Evolutionary conservation across 805 yeast genomes (phyloP), one percentile per base, ranked within the genome.

Genomic region (Ogataea dorogensis): DNA sequence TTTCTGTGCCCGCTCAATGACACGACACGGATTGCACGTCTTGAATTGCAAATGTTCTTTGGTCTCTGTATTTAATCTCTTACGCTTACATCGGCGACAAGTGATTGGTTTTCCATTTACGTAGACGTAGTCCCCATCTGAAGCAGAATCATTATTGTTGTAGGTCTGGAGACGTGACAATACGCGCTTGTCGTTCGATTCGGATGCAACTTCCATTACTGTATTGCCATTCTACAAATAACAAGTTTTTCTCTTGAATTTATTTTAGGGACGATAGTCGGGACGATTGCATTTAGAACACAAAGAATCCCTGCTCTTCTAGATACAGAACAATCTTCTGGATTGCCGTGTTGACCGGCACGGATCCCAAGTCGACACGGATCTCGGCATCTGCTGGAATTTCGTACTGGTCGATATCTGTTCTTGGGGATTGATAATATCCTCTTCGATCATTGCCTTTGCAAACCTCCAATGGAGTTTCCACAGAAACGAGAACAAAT

Each of bases 221-320:
- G 13, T 29, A 24, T 28, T 28, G 31, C 33, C 39, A 35, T 35
- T 21, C 33, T 35, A 17, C 24, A 24, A n/a, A 31, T 20, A 31
- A 34, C 14, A 33, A 16, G 25, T 17, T 20, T 26, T 24, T 28
- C 20, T 28, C 31, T 17, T 9, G 22, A 5, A 14, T 17, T 17
- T 28, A 22, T 27, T 13, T 8, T 13, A 15, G 28, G 15, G 38
- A 24, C 43, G 43, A 35, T 43, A 43, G 47, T 17, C 43, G 37
- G 28, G 43, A 22, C 38, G 34, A 32, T 18, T 20, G 20, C n/a
- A 16, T 16, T 11, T 62, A 71, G 49, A 72, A 73, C 42, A 64
- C 65, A 64, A 85, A 86, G 66, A 83, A 89, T 12, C 94, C 95
- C 64, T 88, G 86, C 53, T 81, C 78, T 63, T 85, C 87, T 50